Base-by-base conservation (phyloP, 306 rosid species). In the Rosa rugosa region DNA sequence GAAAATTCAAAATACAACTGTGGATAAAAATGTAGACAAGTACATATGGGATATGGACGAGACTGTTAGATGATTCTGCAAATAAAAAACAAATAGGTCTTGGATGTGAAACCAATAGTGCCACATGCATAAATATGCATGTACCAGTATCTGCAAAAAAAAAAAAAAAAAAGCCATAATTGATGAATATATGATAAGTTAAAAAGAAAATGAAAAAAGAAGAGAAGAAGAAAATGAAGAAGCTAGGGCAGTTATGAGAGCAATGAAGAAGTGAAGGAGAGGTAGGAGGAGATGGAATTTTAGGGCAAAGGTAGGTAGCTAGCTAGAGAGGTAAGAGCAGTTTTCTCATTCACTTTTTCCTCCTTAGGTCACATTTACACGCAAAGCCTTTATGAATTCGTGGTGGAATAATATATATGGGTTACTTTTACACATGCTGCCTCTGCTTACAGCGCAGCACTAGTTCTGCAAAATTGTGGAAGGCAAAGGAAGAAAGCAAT, bases 101-200 rank as follows among this genome's bases (percentile, higher is more conserved):
- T 41, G 9, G 38, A 57, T 57, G 77, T 74, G 77, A 75, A 59
- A 75, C 41, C 69, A 72, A 72, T 20, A 72, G 64, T 72, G 41
- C 53, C 10, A 16, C 57, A 12, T 41, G 53, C 68, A 74, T 73
- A 41, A 73, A 56, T 40, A 56, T 22, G n/a, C 40, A 56, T 22
- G n/a, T 56, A 56, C 77, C 51, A 31, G 7, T 4, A 64, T 42
- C 78, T 75, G 78, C 78, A 23, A 49, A 40, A 8, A 44, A 49
- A 4, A 54, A 16, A 49, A 40, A 8, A 44, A 36, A 4, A 54
- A 22, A 38, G 12, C 36, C 42, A 63, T 63, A 13, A 34, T 13
- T 34, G 42, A 64, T 64, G 42, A 34, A 64, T 6, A 34, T 38
- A 25, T 12, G 27, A 5, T 5, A 63, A 14, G 31, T 64, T 0